phyloP scores from a whole-genome alignment of 495 filamentous ascomycete genomes.

The Neurospora intermedia region DNA sequence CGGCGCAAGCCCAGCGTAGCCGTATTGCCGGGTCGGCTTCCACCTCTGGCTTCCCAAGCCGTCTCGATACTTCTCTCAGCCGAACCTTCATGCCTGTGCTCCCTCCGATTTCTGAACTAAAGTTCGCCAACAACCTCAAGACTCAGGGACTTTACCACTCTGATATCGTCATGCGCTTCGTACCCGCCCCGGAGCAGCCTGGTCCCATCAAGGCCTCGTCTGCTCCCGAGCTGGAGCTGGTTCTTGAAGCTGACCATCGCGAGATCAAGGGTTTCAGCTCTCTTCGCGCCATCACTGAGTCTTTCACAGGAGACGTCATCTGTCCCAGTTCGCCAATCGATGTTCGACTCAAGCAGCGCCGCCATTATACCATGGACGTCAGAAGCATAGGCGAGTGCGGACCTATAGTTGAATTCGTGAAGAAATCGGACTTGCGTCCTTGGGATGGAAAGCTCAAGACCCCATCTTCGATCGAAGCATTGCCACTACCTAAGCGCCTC shows the following conservation, averaged over 20 bases:
- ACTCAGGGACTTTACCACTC: slow-evolving; percentile 16
- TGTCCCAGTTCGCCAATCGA: slow-evolving; percentile 29
- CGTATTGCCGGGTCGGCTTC: slow-evolving; percentile 10
- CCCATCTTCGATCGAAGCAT: slow-evolving; percentile 21
- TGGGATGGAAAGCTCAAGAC: slow-evolving; percentile 23
- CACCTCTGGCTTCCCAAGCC: slow-evolving; percentile 4
- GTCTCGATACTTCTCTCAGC: slow-evolving; percentile 1
- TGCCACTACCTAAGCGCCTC: slow-evolving; percentile 27
- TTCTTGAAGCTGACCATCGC: slow-evolving; percentile 18
- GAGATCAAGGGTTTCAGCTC: slow-evolving; percentile 12
- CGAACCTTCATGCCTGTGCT: slow-evolving; percentile 18
- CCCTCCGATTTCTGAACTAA: slow-evolving; percentile 13
- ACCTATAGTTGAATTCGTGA: slow-evolving; percentile 26
- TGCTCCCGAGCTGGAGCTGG: slow-evolving; percentile 28
- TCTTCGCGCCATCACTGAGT: slow-evolving; percentile 14
- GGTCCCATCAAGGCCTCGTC: background rate
- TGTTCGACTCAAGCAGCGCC: slow-evolving; percentile 28
- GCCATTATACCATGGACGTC: slow-evolving; percentile 17
- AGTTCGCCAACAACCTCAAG: slow-evolving; percentile 10
- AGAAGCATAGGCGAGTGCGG: slow-evolving; percentile 8
- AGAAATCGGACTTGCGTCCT: slow-evolving; percentile 23
- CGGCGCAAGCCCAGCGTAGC: background rate
- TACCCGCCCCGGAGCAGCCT: slow-evolving; percentile 12
- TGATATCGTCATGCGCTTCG: slow-evolving; percentile 17
- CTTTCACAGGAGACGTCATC: slow-evolving; percentile 16